Base-by-base conservation (phyloP, 257 asterid genomes). In the Capsicum pubescens region DNA sequence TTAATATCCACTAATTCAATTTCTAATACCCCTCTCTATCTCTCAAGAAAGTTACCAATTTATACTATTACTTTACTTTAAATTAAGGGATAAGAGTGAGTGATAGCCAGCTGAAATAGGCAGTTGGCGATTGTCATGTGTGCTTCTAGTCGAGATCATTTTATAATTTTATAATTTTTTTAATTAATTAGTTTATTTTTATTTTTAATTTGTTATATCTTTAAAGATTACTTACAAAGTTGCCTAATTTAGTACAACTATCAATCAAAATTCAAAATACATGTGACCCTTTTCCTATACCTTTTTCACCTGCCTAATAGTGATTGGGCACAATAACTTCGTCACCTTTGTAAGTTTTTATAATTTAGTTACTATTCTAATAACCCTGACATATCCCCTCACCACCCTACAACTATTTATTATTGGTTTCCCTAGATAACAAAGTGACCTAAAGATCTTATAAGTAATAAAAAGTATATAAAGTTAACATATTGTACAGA, bases 321-420 rank as follows among this genome's bases (percentile, higher is more conserved):
- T 19, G 44, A 48, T 64, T 48, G 12, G 60, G 60, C 11, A 19
- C 80, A 74, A 19, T 74, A 2, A 46, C 32, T n/a, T n/a, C 71
- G 71, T 64, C 12, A 8, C 71, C 8, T 64, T 26, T 17, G 10
- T 46, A 71, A 17, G 58, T 71, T n/a, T n/a, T 21, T 19, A 0
- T n/a, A 46, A 71, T 48, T 72, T 72, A 48, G 12, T 72, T 72
- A 74, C 80, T 74, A 42, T 74, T 48, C 60, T 74, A 10, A 12
- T 74, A 48, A 19, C 60, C 60, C 36, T 74, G 4, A 48, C 13
- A 50, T 74, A 50, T 1, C 17, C 60, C 80, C 60, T 74, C 80
- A 74, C 80, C 13, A 19, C 44, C 80, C 80, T 7, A 74, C 80
- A 74, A 74, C 44, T 19, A 11, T n/a, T 48, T n/a, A 16, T 69